phyloP scores from a whole-genome alignment of 108 stramenopile genomes.

The Nannochloropsis gaditana region DNA sequence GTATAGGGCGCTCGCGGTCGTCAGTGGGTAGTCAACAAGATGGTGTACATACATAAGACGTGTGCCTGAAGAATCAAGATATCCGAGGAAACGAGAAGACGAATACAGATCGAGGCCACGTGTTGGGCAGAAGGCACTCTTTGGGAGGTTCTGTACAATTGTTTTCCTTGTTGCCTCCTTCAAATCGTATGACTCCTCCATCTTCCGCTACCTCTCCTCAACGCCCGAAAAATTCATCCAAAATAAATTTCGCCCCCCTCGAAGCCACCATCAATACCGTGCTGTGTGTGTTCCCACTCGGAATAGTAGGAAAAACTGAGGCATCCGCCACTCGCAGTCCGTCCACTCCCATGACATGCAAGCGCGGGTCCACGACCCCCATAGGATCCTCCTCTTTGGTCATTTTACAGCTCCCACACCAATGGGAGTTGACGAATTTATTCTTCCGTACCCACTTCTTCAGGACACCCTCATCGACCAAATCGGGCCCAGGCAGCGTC shows the following conservation, averaged over 20 bases:
- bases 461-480: constrained; percentile 28
- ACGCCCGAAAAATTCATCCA: constrained; percentile 28
- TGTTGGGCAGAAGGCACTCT: no score
- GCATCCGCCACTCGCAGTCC: constrained; percentile 43
- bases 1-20: no score
- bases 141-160: no score
- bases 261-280: constrained; percentile 45
- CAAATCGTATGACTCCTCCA: background rate
- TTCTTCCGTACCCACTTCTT: constrained; percentile 35
- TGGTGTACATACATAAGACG: no score
- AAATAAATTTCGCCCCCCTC: constrained; percentile 38
- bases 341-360: constrained; percentile 34
- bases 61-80: no score
- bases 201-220: background rate
- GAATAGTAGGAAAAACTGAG: constrained; percentile 45
- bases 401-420: constrained; percentile 46
- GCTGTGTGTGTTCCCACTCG: constrained; percentile 52
- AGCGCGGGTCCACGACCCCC: constrained; percentile 39
- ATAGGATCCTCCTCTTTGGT: constrained; percentile 25
- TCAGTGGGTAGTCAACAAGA: no score
- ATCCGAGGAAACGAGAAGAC: no score
- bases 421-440: constrained; percentile 43
- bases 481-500: constrained; percentile 37
- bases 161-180: background rate
- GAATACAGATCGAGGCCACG: no score